Conservation (phyloP, 2,329 filamentous ascomycete species). For the Aspergillus tanneri region DNA sequence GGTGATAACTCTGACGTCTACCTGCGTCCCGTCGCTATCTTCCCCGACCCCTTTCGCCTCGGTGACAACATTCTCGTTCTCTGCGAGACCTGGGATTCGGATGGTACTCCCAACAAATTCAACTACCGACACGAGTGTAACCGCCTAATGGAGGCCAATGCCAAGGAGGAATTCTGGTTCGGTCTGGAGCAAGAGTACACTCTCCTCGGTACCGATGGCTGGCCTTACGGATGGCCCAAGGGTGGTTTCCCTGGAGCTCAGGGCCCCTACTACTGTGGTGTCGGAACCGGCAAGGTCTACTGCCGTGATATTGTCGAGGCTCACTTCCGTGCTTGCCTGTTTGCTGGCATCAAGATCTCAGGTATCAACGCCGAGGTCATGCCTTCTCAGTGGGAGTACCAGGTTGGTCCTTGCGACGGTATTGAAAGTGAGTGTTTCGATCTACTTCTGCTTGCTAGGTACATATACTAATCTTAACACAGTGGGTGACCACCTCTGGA, state of each 20-base stretch:
- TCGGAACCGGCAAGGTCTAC: constrained; percentile 94
- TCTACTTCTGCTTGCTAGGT: not conserved
- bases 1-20: constrained; percentile 98
- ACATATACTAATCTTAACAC: constrained; percentile 20
- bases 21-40: constrained; percentile 85
- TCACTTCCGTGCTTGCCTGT: constrained; percentile 88
- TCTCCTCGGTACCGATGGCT: constrained; percentile 77
- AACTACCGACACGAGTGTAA: constrained; percentile 93
- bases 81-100: constrained; percentile 88
- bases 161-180: constrained; percentile 87
- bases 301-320: constrained; percentile 97
- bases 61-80: constrained; percentile 92
- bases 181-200: constrained; percentile 98
- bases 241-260: constrained; percentile 88
- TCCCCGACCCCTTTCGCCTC: constrained; percentile 86
- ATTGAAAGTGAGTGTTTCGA: constrained; percentile 66
- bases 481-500: constrained; percentile 97
- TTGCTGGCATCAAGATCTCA: constrained; percentile 87
- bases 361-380: constrained; percentile 99
- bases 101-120: constrained; percentile 96
- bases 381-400: constrained; percentile 97
- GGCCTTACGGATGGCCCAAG: constrained; percentile 89
- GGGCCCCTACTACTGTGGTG: constrained; percentile 97
- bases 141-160: constrained; percentile 85
- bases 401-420: constrained; percentile 84